Percentiles rank a stretch among this genome's conserved stretches.
phyloP scores from a whole-genome alignment of 106 monocot species.

The Vanilla planifolia region DNA sequence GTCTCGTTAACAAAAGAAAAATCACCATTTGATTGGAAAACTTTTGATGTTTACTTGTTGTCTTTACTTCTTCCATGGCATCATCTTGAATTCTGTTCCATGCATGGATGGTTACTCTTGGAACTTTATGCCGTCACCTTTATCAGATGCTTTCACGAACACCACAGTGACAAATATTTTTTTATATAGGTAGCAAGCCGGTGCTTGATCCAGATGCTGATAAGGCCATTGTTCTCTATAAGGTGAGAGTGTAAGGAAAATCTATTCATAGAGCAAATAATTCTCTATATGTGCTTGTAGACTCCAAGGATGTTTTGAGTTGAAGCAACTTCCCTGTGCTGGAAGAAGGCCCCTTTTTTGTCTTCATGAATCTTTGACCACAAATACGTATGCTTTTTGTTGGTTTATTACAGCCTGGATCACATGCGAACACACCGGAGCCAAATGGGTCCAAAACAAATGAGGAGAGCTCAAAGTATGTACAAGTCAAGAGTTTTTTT shows the following conservation, averaged over 20 bases:
- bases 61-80: neutral
- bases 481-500: neutral
- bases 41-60: neutral
- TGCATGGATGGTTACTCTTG: no score
- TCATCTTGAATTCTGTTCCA: neutral
- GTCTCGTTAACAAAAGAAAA: no score
- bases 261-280: neutral
- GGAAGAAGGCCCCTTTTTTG: no score
- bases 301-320: no score
- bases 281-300: neutral
- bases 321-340: neutral
- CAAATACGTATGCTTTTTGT: no score
- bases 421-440: slow-evolving; percentile 26
- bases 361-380: no score
- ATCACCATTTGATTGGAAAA: no score
- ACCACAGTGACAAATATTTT: no score
- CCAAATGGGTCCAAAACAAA: slow-evolving; percentile 34
- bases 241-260: slow-evolving; percentile 29
- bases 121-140: no score
- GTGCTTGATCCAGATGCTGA: slow-evolving; percentile 21
- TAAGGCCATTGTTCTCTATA: slow-evolving; percentile 50
- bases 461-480: slow-evolving; percentile 72
- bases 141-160: no score
- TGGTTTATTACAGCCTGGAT: slow-evolving; percentile 41
- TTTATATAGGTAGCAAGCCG: slow-evolving; percentile 33